These are phyloP conservation scores for Lactarius pseudohatsudake DNA, from an alignment of 768 basidiomycete genomes.

Conservation along the genomic window DNA sequence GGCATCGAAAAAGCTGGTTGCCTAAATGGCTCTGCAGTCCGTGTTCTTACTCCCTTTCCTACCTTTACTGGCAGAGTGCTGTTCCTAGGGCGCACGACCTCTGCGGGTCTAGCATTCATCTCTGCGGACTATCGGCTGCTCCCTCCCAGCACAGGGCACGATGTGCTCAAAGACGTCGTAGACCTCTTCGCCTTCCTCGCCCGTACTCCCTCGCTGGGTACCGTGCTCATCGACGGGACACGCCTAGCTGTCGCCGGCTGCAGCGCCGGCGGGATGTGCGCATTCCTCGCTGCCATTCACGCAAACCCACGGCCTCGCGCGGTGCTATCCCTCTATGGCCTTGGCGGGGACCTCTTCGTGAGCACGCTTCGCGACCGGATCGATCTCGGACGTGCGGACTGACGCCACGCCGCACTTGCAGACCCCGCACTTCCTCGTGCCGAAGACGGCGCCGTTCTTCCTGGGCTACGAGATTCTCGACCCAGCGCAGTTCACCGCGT, in stretches of 20 bases:
- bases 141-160: conserved; percentile 51
- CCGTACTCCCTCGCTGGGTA: conserved; percentile 5
- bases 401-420: conserved; percentile 28
- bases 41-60: conserved; percentile 22
- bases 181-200: conserved; percentile 54
- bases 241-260: conserved; percentile 54
- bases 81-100: conserved; percentile 45
- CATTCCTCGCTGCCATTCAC: conserved; percentile 58
- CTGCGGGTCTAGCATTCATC: conserved; percentile 55
- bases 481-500: conserved; percentile 45
- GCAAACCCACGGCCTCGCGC: conserved; percentile 54
- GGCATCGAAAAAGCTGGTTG: conserved; percentile 60
- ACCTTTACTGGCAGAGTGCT: background rate
- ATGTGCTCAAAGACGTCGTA: conserved; percentile 56
- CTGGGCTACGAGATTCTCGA: conserved; percentile 57
- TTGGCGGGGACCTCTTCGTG: conserved; percentile 60
- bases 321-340: conserved; percentile 57
- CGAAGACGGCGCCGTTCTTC: conserved; percentile 52
- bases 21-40: conserved; percentile 62
- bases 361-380: conserved; percentile 19
- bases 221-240: conserved; percentile 40
- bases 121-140: conserved; percentile 65
- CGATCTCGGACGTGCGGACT: background rate
- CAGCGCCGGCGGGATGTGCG: conserved; percentile 64
- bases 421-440: conserved; percentile 51